Evolutionary conservation across 495 filamentous ascomycete species (phyloP).

Genomic region (Melanomma pulvis-pyrius): DNA sequence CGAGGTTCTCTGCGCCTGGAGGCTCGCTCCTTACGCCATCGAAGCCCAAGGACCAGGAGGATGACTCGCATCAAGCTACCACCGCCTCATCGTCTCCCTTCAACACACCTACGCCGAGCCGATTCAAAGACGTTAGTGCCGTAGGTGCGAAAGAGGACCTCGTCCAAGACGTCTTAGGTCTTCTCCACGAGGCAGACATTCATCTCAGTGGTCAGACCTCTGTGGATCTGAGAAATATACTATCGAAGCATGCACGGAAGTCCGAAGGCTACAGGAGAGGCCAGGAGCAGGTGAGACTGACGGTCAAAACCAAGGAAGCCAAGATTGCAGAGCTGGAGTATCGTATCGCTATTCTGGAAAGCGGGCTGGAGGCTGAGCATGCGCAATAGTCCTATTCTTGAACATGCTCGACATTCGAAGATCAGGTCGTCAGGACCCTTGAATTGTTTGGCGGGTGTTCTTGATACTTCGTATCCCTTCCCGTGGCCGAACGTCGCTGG

Average conservation of each 20-base stretch:
- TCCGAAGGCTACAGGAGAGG: slow-evolving; percentile 4
- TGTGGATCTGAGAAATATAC: slow-evolving; percentile 42
- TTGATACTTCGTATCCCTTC: no score
- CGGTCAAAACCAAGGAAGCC: slow-evolving; percentile 5
- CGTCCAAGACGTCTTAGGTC: slow-evolving; percentile 52
- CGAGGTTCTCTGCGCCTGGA: slow-evolving; percentile 38
- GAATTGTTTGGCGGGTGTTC: no score
- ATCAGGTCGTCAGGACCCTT: no score
- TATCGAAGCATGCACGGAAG: slow-evolving; percentile 60
- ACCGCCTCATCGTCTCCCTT: slow-evolving; percentile 35
- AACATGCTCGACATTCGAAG: no score
- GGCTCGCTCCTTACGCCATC: slow-evolving; percentile 18
- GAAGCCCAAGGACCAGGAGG: slow-evolving; percentile 1
- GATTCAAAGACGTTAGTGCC: slow-evolving; percentile 43
- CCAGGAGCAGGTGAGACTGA: not conserved
- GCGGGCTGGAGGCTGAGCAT: slow-evolving; percentile 56
- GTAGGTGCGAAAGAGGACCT: slow-evolving; percentile 48
- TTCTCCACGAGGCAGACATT: slow-evolving; percentile 56
- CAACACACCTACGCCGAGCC: slow-evolving; percentile 56
- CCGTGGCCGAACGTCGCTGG: no score
- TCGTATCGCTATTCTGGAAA: slow-evolving; percentile 54
- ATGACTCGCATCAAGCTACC: not conserved
- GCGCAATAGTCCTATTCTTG: slow-evolving; percentile 30
- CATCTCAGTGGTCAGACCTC: slow-evolving; percentile 44
- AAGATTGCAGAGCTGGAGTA: slow-evolving; percentile 56